Evolutionary conservation across 345 rosid species (phyloP).

Genomic region (Aethionema arabicum): DNA sequence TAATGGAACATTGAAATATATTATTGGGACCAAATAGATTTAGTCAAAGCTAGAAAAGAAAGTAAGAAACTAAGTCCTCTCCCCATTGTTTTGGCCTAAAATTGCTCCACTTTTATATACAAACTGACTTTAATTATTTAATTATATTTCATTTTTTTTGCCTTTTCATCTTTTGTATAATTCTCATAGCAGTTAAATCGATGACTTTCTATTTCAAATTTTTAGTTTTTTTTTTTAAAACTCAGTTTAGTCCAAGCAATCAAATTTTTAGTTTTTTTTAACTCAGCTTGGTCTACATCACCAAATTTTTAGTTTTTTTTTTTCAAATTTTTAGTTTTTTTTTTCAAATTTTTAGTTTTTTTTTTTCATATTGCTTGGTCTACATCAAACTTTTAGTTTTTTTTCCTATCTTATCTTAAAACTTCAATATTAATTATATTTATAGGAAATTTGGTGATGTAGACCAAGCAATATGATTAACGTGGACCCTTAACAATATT

Average conservation of each 20-base stretch:
- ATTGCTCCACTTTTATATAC: conserved; percentile 29
- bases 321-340: too few relatives aligned
- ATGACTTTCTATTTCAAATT: neutral
- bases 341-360: too few relatives aligned
- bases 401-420: neutral
- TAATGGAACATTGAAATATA: conserved; percentile 26
- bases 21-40: conserved; percentile 29
- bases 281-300: too few relatives aligned
- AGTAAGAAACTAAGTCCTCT: too few relatives aligned
- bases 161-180: conserved; percentile 7
- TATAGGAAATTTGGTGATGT: conserved; percentile 46
- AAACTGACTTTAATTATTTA: neutral
- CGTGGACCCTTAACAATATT: conserved; percentile 42
- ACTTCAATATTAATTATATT: neutral
- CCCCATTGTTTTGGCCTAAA: conserved; percentile 31
- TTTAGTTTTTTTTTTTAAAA: neutral
- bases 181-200: conserved; percentile 3
- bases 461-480: conserved; percentile 46
- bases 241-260: too few relatives aligned
- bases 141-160: neutral
- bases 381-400: too few relatives aligned
- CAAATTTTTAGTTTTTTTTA: too few relatives aligned
- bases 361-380: too few relatives aligned
- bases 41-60: conserved; percentile 29
- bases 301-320: too few relatives aligned